Base-by-base conservation (phyloP, 495 filamentous ascomycete genomes). In the Astrocystis sublimbata region DNA sequence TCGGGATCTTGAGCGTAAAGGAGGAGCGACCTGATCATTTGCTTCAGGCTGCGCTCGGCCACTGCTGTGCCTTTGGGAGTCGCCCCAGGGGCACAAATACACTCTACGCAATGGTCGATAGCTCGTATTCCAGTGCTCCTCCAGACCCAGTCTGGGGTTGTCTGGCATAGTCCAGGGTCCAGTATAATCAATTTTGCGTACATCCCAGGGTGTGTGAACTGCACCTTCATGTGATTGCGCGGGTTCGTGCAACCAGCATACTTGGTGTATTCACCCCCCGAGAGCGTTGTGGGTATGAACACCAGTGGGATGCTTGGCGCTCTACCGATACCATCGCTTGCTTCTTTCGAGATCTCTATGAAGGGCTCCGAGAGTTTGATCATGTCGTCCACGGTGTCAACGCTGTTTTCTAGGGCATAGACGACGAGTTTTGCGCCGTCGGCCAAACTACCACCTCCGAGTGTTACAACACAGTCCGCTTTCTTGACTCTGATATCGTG, bases 91-190 rank as follows among this genome's bases (percentile, higher is more conserved):
- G 79, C 81, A 50, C 83, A 87, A 5, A 84, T 67, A 0, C 79
- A 77, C 69, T 90, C 86, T 9, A 87, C 78, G 65, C 86, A 89
- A 62, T 89, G 86, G 61, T 90, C 87, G 4, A 89, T 79, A 8
- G 82, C 83, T 7, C 86, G 76, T 6, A 89, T 75, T 1, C 86
- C 87, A 2, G 82, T 86, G 33, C 79, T 82, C 6, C 88, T 69
- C 86, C 86, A 90, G 36, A 88, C 78, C 19, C 75, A 75, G 47
- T 79, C 76, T 0, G 86, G 86, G 0, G 87, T 86, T 1, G 81
- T 82, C 13, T 73, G 60, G 1, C 76, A 78, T 2, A 89, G 73
- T 13, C 74, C 75, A 0, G 86, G 83, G 66, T 88, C 86, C 3
- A 87, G 77, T 54, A 89, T 84, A 17, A 89, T 71, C 36, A 89